Evolutionary conservation across 805 yeast species (phyloP), one percentile per base, ranked within the genome.

Genomic region (Ogataea sp.): DNA sequence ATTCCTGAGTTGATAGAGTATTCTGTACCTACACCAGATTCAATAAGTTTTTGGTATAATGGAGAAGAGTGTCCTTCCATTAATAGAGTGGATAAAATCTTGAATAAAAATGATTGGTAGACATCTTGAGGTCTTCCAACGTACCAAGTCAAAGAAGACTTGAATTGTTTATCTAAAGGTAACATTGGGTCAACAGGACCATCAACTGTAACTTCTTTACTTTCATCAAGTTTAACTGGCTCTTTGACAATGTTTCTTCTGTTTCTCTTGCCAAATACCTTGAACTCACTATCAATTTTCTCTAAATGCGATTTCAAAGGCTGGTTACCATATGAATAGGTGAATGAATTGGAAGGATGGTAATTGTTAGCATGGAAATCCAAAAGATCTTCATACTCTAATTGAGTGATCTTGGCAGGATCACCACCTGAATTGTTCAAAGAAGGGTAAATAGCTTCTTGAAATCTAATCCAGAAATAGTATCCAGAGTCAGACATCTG

Each of bases 31-130:
- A 80, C 55, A 1, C 90, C 93, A 1, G 83, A 62, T 57, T 93
- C 98, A 40, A 93, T 83, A 40, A 93, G 65, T n/a, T 75, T 75
- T 58, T 88, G 86, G 59, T 89, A 86, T 40, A 93, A 68, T 6
- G 95, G 90, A 6, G 97, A 82, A 11, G 93, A 83, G 53, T 90
- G 97, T 2, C 97, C 97, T 55, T 86, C 96, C 47, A 81, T 74
- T 26, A 93, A 65, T 38, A 93, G 64, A 20, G 80, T 73, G 17
- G 84, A 75, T 36, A 88, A 62, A 9, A 88, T 64, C 41, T 80
- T 81, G 70, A 88, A 67, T 34, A 83, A 69, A 56, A 89, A 83
- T 0, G 87, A 66, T 39, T 78, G 81, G 51, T 83, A 82, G 9
- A 71, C 68, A 49, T 83, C 80, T 5, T 65, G 67, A 3, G 96